phyloP scores from a whole-genome alignment of 352 stramenopile genomes.

The Phytophthora nicotianae region DNA sequence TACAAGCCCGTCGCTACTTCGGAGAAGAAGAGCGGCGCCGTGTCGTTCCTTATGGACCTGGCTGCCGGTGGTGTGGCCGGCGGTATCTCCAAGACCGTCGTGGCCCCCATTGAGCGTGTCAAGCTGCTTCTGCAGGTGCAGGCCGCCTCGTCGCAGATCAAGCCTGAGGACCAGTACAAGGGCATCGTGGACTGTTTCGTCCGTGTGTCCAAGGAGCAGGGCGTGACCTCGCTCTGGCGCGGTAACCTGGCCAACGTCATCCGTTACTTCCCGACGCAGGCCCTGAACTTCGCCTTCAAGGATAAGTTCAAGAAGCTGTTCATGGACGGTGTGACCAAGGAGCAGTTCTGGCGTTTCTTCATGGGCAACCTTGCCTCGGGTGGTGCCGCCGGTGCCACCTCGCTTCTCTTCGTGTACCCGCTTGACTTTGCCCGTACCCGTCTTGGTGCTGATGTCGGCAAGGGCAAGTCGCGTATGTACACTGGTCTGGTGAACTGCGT shows the following conservation, averaged over 20 bases:
- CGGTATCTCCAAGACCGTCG: constrained; percentile 91
- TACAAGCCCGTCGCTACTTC: constrained; percentile 87
- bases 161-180: constrained; percentile 93
- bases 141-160: constrained; percentile 90
- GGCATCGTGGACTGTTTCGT: constrained; percentile 91
- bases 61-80: constrained; percentile 85
- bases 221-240: constrained; percentile 89
- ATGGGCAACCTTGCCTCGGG: constrained; percentile 97
- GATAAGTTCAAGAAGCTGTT: constrained; percentile 94
- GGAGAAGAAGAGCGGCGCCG: constrained; percentile 59
- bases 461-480: constrained; percentile 97
- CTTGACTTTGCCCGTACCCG: constrained; percentile 99
- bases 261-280: constrained; percentile 93
- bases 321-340: constrained; percentile 92
- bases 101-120: constrained; percentile 91
- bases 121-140: constrained; percentile 94
- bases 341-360: constrained; percentile 99
- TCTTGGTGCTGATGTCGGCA: constrained; percentile 97
- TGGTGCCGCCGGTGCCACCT: constrained; percentile 96
- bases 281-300: constrained; percentile 94
- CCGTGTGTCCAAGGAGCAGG: constrained; percentile 90
- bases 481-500: constrained; percentile 98
- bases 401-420: constrained; percentile 96
- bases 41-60: constrained; percentile 85
- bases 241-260: constrained; percentile 93